phyloP scores from a whole-genome alignment of 2,329 filamentous ascomycete species.

The Rutstroemia sydowiana region DNA sequence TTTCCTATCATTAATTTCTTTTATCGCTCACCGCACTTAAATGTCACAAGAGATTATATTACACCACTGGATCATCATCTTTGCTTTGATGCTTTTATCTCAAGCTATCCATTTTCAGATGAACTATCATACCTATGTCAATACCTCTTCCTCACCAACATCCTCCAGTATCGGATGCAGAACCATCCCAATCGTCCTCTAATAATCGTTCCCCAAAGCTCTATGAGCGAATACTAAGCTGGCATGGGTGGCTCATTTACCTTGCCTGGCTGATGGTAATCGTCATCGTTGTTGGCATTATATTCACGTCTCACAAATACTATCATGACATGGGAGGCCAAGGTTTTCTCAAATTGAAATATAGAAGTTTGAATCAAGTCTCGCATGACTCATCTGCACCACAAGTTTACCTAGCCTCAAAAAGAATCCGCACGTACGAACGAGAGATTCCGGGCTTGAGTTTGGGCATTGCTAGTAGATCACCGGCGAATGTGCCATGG shows the following conservation, averaged over 20 bases:
- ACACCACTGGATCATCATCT: constrained; percentile 11
- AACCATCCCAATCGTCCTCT: constrained; percentile 16
- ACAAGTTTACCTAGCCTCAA: constrained; percentile 19
- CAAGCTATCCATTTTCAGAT: constrained; percentile 8
- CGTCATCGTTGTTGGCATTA: constrained; percentile 20
- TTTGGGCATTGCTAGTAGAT: constrained; percentile 2
- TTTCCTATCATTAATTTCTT: background rate
- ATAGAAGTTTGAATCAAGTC: background rate
- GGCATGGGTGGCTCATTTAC: constrained; percentile 14
- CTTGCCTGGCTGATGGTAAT: constrained; percentile 15
- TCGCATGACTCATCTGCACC: background rate
- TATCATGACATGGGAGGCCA: constrained; percentile 23
- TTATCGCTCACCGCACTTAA: constrained; percentile 6
- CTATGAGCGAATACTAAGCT: constrained; percentile 10
- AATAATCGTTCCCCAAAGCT: constrained; percentile 3
- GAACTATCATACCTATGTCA: constrained; percentile 7
- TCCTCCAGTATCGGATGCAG: constrained; percentile 2
- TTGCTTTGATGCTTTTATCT: constrained; percentile 14
- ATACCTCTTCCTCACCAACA: constrained; percentile 15
- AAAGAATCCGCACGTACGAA: constrained; percentile 10
- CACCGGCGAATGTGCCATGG: constrained; percentile 18
- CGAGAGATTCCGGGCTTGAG: background rate
- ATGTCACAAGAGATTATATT: constrained; percentile 16
- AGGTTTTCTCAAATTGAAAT: constrained; percentile 18
- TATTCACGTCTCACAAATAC: constrained; percentile 22